Percentiles rank a stretch among this genome's conserved stretches.
These are phyloP conservation scores for Tulasnella sp. DNA, from an alignment of 768 basidiomycete species.

Conservation along the genomic window DNA sequence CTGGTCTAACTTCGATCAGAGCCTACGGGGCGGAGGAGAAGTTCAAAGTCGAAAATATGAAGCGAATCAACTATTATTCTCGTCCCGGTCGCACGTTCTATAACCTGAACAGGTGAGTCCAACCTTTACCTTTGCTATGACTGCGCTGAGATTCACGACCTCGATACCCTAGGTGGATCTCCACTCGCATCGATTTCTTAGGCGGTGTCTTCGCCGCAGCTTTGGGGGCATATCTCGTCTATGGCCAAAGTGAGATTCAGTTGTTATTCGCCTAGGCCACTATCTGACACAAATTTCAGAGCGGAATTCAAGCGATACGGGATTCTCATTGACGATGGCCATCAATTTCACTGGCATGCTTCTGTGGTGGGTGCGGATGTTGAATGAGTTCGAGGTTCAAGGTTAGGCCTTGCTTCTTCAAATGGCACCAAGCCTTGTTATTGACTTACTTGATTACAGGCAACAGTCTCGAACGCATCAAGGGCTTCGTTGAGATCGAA, in stretches of 20 bases:
- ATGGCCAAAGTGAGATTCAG: conserved; percentile 23
- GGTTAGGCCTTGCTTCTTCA: conserved; percentile 22
- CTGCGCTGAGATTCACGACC: neutral
- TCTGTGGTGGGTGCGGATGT: conserved; percentile 32
- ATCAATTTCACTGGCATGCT: conserved; percentile 48
- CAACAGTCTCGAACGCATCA: conserved; percentile 37
- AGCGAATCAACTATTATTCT: conserved; percentile 44
- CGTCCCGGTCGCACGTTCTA: conserved; percentile 38
- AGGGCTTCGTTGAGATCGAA: conserved; percentile 45
- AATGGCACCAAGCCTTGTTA: neutral
- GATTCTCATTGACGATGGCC: conserved; percentile 33
- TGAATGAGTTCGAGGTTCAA: conserved; percentile 37
- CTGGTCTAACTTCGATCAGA: conserved; percentile 26
- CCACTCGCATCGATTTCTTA: conserved; percentile 45
- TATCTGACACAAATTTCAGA: conserved; percentile 5
- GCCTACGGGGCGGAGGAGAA: conserved; percentile 28
- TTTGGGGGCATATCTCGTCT: conserved; percentile 47
- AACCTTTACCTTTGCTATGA: neutral
- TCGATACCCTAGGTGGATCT: conserved; percentile 34
- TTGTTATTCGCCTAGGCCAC: neutral
- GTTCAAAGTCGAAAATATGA: conserved; percentile 25
- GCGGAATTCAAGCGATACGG: conserved; percentile 33
- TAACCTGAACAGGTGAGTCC: conserved; percentile 36
- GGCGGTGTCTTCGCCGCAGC: conserved; percentile 43
- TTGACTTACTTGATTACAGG: neutral